Evolutionary conservation across 169 alveolate species (phyloP).

Genomic region (Cyclospora cayetanensis): DNA sequence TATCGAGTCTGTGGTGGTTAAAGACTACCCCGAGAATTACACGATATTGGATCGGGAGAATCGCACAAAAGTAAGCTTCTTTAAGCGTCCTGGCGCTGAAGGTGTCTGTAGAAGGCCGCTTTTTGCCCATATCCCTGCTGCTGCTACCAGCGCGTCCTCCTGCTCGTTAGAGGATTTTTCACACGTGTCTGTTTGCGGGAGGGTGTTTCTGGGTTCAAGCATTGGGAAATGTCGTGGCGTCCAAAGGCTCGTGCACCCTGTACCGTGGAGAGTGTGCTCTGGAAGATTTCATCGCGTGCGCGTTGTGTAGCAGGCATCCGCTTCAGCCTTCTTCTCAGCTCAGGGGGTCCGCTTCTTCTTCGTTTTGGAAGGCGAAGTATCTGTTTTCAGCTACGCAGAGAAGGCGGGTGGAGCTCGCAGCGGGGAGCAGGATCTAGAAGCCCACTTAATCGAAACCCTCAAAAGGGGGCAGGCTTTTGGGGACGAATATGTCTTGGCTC

Average conservation of each 20-base stretch:
- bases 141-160: too few relatives aligned
- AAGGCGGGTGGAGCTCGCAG: neutral
- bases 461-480: conserved; percentile 95
- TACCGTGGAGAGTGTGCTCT: too few relatives aligned
- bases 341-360: conserved; percentile 86
- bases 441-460: conserved; percentile 71
- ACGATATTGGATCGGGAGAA: conserved; percentile 80
- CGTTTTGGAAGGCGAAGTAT: conserved; percentile 89
- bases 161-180: too few relatives aligned
- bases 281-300: neutral
- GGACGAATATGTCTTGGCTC: conserved; percentile 90
- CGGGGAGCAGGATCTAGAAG: neutral
- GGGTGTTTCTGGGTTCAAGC: too few relatives aligned
- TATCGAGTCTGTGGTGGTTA: conserved; percentile 83
- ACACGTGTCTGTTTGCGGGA: too few relatives aligned
- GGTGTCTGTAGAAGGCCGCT: neutral
- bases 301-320: conserved; percentile 14
- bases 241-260: too few relatives aligned
- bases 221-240: too few relatives aligned
- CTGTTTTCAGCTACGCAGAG: neutral
- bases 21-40: conserved; percentile 80
- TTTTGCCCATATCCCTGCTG: neutral
- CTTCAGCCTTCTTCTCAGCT: conserved; percentile 34
- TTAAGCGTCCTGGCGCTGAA: neutral
- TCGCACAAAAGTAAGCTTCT: neutral